Percentiles rank a stretch among this genome's conserved stretches.
Conservation (phyloP, 1,284 basidiomycete species). For the Marasmius tenuissimus region DNA sequence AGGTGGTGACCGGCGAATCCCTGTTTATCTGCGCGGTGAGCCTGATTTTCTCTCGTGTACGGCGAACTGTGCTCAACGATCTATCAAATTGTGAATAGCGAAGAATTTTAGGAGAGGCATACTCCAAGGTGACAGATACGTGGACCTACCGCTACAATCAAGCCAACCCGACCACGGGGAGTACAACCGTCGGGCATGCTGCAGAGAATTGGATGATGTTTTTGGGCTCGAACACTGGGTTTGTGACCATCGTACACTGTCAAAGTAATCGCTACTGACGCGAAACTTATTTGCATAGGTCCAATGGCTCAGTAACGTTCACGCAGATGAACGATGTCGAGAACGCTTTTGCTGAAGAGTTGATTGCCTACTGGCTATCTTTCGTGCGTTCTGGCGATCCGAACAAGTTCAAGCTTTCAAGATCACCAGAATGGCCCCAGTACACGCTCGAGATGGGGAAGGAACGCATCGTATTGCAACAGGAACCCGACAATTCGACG, state of each 20-base stretch:
- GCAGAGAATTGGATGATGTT: constrained; percentile 69
- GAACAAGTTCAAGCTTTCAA: constrained; percentile 46
- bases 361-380: constrained; percentile 61
- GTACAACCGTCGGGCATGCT: constrained; percentile 41
- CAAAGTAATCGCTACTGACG: neutral
- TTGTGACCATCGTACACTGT: neutral
- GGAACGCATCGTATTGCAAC: constrained; percentile 43
- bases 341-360: constrained; percentile 47
- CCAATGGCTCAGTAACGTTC: constrained; percentile 45
- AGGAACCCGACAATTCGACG: constrained; percentile 31
- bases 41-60: neutral
- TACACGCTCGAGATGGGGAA: constrained; percentile 27
- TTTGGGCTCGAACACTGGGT: neutral
- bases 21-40: constrained; percentile 50
- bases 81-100: constrained; percentile 28
- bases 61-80: neutral
- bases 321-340: constrained; percentile 38
- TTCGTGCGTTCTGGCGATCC: constrained; percentile 54
- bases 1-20: constrained; percentile 47
- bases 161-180: constrained; percentile 39
- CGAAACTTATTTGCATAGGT: constrained; percentile 22
- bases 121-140: constrained; percentile 24
- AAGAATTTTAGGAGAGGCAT: constrained; percentile 43
- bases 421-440: constrained; percentile 43
- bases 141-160: constrained; percentile 40